Conservation (phyloP, 2,329 filamentous ascomycete species). For the Diaporthe nobilis region DNA sequence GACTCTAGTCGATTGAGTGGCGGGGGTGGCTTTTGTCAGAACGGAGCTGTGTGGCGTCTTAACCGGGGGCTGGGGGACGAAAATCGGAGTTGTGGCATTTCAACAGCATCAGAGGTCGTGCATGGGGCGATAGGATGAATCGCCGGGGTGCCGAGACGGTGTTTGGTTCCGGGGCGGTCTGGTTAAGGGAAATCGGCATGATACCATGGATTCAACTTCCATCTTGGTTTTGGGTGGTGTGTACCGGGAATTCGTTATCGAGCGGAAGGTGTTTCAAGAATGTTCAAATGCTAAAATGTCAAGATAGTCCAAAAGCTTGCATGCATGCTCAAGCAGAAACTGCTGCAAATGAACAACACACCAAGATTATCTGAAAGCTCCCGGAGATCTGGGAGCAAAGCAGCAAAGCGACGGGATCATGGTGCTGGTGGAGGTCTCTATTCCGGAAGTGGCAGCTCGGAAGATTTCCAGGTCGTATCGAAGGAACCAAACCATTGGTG, state of each 20-base stretch:
- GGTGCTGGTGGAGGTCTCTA: constrained; percentile 15
- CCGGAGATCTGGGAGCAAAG: constrained; percentile 8
- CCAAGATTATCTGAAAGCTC: background rate
- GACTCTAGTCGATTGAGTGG: no score
- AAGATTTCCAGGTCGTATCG: constrained; percentile 10
- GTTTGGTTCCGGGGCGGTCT: constrained; percentile 16
- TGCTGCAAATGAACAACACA: background rate
- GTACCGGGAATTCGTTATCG: background rate
- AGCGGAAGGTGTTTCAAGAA: background rate
- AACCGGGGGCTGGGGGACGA: background rate
- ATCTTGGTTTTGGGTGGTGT: constrained; percentile 33
- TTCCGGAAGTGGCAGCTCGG: constrained; percentile 30
- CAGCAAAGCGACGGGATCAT: background rate
- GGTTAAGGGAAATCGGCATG: constrained; percentile 10
- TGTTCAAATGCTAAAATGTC: background rate
- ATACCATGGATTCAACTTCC: constrained; percentile 43
- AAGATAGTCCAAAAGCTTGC: background rate
- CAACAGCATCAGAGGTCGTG: constrained; percentile 41
- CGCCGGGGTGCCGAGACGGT: constrained; percentile 19
- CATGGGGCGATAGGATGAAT: constrained; percentile 21
- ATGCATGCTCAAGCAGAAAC: background rate
- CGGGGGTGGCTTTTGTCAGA: background rate
- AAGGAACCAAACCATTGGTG: constrained; percentile 21
- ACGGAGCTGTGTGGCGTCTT: background rate
- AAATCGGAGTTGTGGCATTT: constrained; percentile 36